phyloP scores from a whole-genome alignment of 1,139 yeast genomes.

The Saccharomycopsis crataegensis region DNA sequence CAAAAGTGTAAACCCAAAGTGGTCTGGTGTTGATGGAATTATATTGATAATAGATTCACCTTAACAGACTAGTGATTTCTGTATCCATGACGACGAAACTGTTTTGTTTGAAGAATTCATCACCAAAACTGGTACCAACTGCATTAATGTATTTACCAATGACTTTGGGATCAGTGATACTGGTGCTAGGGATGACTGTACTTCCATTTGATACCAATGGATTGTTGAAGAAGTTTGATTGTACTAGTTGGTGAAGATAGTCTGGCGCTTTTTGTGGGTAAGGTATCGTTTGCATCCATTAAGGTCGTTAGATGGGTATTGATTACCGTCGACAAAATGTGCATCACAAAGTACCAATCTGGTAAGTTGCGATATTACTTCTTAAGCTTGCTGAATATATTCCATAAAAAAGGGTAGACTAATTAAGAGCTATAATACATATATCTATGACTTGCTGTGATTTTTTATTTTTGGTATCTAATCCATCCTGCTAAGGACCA shows the following conservation, averaged over 20 bases:
- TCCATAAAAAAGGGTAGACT: no score
- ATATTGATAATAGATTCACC: constrained; percentile 24
- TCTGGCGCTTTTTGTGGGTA: constrained; percentile 9
- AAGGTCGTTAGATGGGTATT: constrained; percentile 20
- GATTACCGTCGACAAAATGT: constrained; percentile 20
- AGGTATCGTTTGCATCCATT: not conserved
- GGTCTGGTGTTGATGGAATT: constrained; percentile 25
- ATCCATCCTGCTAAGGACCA: constrained; percentile 31
- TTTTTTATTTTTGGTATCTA: constrained; percentile 29
- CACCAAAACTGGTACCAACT: constrained; percentile 24
- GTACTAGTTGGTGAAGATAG: constrained; percentile 20
- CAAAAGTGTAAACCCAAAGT: constrained; percentile 28
- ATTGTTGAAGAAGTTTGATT: constrained; percentile 24
- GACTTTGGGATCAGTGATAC: constrained; percentile 24
- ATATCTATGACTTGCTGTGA: constrained; percentile 15
- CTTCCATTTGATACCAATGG: constrained; percentile 26
- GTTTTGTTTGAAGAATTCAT: constrained; percentile 26
- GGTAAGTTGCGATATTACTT: not conserved
- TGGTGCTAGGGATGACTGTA: constrained; percentile 24
- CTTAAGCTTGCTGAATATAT: no score
- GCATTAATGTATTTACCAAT: constrained; percentile 22
- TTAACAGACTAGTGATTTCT: constrained; percentile 24
- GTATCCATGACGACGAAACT: constrained; percentile 28
- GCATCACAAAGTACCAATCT: constrained; percentile 16
- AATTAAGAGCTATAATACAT: no score